A percentile compares a stretch with the other conserved stretches of the same genome.
Evolutionary conservation across 2,329 filamentous ascomycete genomes (phyloP).

Genomic region (Monosporascus sp.): DNA sequence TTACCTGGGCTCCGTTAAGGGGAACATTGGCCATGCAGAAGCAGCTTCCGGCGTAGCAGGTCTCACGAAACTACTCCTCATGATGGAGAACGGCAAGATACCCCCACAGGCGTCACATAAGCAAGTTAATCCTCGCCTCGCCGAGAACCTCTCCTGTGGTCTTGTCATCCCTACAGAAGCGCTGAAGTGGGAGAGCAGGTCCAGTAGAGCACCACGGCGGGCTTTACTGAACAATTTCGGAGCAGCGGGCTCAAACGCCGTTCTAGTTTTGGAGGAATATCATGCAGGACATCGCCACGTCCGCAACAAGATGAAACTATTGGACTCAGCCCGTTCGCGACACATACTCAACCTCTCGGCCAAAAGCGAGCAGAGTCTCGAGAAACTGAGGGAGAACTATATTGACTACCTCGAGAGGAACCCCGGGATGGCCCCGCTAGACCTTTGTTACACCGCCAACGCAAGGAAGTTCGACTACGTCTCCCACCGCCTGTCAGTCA

Average conservation of each 20-base stretch:
- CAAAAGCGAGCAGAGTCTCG: slow-evolving; percentile 7
- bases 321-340: not conserved
- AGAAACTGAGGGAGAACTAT: slow-evolving; percentile 1
- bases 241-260: slow-evolving; percentile 22
- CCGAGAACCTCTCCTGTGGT: not conserved
- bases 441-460: slow-evolving; percentile 18
- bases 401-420: slow-evolving; percentile 6
- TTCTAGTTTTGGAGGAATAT: slow-evolving; percentile 19
- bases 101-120: slow-evolving; percentile 17
- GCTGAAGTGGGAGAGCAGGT: slow-evolving; percentile 1
- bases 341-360: slow-evolving; percentile 15
- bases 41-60: slow-evolving; percentile 21
- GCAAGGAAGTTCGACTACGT: slow-evolving; percentile 12
- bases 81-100: slow-evolving; percentile 17
- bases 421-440: slow-evolving; percentile 2
- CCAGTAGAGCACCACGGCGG: slow-evolving; percentile 8
- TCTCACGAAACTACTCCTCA: slow-evolving; percentile 20
- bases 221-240: slow-evolving; percentile 34
- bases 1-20: slow-evolving; percentile 23
- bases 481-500: slow-evolving; percentile 8
- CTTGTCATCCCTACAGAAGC: slow-evolving; percentile 2
- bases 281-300: not conserved
- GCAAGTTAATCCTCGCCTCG: slow-evolving; percentile 22
- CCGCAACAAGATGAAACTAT: not conserved
- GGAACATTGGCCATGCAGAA: slow-evolving; percentile 20